These are phyloP conservation scores for Circinella minor DNA, from an alignment of 371 early-diverging fungal genomes.

Conservation along the genomic window DNA sequence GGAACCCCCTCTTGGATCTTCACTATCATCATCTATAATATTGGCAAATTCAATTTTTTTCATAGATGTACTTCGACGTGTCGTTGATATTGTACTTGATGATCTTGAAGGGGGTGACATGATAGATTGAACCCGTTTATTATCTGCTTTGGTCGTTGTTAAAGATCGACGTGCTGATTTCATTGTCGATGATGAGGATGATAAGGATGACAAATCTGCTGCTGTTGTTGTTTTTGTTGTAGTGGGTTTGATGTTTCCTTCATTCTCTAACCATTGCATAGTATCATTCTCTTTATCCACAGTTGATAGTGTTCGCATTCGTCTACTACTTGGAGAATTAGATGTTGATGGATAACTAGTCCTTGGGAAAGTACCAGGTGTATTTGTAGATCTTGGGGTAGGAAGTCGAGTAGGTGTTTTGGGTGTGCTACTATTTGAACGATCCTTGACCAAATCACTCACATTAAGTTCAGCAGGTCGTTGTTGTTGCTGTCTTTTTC, in stretches of 20 bases:
- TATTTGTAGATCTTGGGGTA: conserved; percentile 20
- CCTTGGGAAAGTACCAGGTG: conserved; percentile 18
- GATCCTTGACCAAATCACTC: conserved; percentile 3
- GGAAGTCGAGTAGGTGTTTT: conserved; percentile 19
- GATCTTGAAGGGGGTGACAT: background rate
- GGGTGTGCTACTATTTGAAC: conserved; percentile 11
- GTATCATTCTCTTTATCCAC: conserved; percentile 12
- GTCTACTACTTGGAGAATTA: conserved; percentile 12
- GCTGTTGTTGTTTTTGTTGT: background rate
- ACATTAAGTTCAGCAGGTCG: conserved; percentile 14
- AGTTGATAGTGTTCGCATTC: conserved; percentile 22
- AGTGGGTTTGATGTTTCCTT: background rate
- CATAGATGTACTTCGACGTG: background rate
- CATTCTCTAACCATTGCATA: conserved; percentile 14
- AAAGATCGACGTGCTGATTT: background rate
- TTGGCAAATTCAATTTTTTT: conserved; percentile 3
- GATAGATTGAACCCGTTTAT: conserved; percentile 1
- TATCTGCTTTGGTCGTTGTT: background rate
- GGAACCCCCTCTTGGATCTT: background rate
- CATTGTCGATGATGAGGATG: background rate
- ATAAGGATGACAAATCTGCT: background rate
- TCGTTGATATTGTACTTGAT: background rate
- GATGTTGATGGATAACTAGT: conserved; percentile 17
- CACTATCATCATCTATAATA: background rate
- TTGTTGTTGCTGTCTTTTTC: background rate